Conservation (phyloP, 345 rosid species). For the Dipteronia sinensis region DNA sequence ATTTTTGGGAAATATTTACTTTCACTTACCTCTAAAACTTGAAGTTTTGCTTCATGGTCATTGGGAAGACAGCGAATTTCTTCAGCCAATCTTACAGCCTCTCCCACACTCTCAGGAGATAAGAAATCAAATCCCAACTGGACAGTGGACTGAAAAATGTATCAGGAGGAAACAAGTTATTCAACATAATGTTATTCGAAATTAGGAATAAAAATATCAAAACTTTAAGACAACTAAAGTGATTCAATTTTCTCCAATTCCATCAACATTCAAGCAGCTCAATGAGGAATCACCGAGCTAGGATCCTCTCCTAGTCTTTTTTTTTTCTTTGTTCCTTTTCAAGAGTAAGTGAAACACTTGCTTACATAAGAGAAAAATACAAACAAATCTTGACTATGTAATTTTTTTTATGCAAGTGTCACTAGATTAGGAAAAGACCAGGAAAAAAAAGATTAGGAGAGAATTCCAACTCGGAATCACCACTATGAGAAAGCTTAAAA, state of each 20-base stretch:
- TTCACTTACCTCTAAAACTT: constrained; percentile 74
- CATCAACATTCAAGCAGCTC: background rate
- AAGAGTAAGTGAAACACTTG: too few relatives aligned
- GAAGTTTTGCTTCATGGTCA: constrained; percentile 85
- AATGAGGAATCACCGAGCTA: background rate
- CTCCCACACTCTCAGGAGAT: constrained; percentile 88
- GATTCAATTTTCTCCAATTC: background rate
- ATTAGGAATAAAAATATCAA: background rate
- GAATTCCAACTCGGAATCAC: too few relatives aligned
- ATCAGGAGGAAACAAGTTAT: constrained; percentile 4
- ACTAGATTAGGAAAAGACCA: too few relatives aligned
- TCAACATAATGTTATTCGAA: background rate
- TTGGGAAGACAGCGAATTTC: constrained; percentile 84
- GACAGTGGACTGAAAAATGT: constrained; percentile 74
- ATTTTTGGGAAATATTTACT: constrained; percentile 19
- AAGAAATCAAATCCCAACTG: constrained; percentile 90
- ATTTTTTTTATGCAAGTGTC: too few relatives aligned
- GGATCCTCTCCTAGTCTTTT: too few relatives aligned
- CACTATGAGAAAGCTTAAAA: background rate
- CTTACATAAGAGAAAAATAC: too few relatives aligned
- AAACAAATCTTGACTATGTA: too few relatives aligned
- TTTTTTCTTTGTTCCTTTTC: too few relatives aligned
- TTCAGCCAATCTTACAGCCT: constrained; percentile 74
- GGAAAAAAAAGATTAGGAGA: too few relatives aligned
- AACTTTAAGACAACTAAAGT: background rate